Conservation (phyloP, 192 early-diverging fungal species). For the Gigaspora rosea region DNA sequence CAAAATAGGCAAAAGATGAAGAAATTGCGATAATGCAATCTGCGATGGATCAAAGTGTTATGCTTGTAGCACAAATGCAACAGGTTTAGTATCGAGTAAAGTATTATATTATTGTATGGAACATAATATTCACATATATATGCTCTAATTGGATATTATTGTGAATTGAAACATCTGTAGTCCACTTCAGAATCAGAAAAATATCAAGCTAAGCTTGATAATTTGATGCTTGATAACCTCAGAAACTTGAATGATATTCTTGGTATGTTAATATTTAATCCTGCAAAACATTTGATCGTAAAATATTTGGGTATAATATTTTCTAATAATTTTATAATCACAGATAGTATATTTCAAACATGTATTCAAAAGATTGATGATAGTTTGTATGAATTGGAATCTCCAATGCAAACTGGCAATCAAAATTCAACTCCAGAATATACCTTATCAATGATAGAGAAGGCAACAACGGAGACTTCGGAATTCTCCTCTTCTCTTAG, state of each 20-base stretch:
- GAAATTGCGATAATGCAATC: slow-evolving; percentile 77
- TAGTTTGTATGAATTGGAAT: slow-evolving; percentile 83
- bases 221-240: slow-evolving; percentile 62
- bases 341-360: slow-evolving; percentile 84
- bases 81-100: slow-evolving; percentile 34
- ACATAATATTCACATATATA: too few species aligned
- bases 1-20: slow-evolving; percentile 65
- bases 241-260: slow-evolving; percentile 73
- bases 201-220: slow-evolving; percentile 65
- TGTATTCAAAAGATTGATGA: slow-evolving; percentile 90
- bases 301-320: slow-evolving; percentile 33
- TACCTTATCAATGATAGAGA: slow-evolving; percentile 89
- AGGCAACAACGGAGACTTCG: slow-evolving; percentile 67
- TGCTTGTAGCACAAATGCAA: slow-evolving; percentile 72
- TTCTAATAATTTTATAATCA: not conserved
- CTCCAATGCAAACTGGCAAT: slow-evolving; percentile 81
- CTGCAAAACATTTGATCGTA: slow-evolving; percentile 25
- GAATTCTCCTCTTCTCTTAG: slow-evolving; percentile 55
- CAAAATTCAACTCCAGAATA: slow-evolving; percentile 89
- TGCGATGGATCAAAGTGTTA: slow-evolving; percentile 80
- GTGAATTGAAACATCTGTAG: not conserved
- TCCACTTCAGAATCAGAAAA: slow-evolving; percentile 43
- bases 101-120: too few species aligned
- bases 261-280: slow-evolving; percentile 36
- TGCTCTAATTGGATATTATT: too few species aligned